A percentile compares a stretch with the other conserved stretches of the same genome.
These are phyloP conservation scores for Phytophthora sansomeana DNA, from an alignment of 352 stramenopile species.

Conservation along the genomic window DNA sequence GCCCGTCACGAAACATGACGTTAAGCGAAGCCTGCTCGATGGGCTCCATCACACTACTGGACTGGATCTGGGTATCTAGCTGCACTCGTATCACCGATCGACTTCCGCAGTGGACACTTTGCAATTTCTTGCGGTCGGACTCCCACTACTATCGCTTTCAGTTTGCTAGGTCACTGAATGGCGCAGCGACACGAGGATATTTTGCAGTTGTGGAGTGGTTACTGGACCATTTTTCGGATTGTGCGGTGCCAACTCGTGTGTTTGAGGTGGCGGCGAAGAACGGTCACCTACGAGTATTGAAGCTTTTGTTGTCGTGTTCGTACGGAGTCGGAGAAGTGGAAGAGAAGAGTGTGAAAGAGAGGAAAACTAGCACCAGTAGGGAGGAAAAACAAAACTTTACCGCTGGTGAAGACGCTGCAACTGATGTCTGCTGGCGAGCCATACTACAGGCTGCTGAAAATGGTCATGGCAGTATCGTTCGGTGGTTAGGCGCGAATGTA, in stretches of 20 bases:
- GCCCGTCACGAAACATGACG: not conserved
- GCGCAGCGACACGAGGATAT: not conserved
- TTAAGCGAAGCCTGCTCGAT: not conserved
- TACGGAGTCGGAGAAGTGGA: not conserved
- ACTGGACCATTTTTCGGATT: constrained; percentile 1
- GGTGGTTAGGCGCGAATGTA: not conserved
- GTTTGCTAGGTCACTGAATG: not conserved
- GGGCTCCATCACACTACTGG: not conserved
- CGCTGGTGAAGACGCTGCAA: not conserved
- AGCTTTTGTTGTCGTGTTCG: not conserved
- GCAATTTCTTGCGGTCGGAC: constrained; percentile 4
- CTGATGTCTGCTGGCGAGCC: not conserved
- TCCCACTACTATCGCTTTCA: constrained; percentile 3
- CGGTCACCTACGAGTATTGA: not conserved
- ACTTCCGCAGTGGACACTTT: not conserved
- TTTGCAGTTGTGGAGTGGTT: constrained; percentile 1
- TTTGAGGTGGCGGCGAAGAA: not conserved
- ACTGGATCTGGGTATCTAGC: not conserved
- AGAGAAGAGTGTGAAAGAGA: not conserved
- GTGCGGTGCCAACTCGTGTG: not conserved
- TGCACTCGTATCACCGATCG: not conserved
- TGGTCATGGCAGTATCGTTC: not conserved
- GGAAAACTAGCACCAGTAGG: not conserved
- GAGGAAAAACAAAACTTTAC: not conserved
- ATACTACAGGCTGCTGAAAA: not conserved